These are phyloP conservation scores for Penicillium manginii DNA, from an alignment of 495 filamentous ascomycete genomes.

Conservation along the genomic window DNA sequence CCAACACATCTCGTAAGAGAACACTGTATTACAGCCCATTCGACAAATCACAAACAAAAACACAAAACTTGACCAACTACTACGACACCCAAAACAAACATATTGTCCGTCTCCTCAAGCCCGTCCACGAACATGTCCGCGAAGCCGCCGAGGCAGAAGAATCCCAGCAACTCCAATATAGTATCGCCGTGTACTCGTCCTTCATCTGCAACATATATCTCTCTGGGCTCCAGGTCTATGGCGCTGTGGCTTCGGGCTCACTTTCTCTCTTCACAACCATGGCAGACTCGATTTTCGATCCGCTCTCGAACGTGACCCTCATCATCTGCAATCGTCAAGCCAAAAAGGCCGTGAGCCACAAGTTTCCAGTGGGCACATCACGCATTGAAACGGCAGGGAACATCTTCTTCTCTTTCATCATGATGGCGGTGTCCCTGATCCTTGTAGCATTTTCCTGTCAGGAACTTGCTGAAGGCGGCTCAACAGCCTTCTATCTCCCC, in stretches of 20 bases:
- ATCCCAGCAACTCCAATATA: not conserved
- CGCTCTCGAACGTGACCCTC: constrained; percentile 65
- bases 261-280: constrained; percentile 95
- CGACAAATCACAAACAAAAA: not conserved
- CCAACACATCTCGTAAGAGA: not conserved
- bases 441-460: not conserved
- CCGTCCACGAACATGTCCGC: constrained; percentile 9
- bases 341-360: not conserved
- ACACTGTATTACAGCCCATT: not conserved
- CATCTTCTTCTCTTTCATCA: not conserved
- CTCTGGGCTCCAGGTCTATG: constrained; percentile 76
- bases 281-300: constrained; percentile 94
- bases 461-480: not conserved
- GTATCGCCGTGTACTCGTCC: not conserved
- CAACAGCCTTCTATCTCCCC: not conserved
- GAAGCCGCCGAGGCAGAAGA: constrained; percentile 1
- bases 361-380: not conserved
- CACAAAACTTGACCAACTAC: not conserved
- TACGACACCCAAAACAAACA: constrained; percentile 3
- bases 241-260: constrained; percentile 78
- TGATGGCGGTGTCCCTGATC: not conserved
- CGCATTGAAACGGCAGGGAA: not conserved
- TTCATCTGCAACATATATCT: not conserved
- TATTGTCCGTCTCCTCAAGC: constrained; percentile 4
- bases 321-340: not conserved